These are phyloP conservation scores for Diaporthe citri DNA, from an alignment of 2,329 filamentous ascomycete species.

Conservation along the genomic window DNA sequence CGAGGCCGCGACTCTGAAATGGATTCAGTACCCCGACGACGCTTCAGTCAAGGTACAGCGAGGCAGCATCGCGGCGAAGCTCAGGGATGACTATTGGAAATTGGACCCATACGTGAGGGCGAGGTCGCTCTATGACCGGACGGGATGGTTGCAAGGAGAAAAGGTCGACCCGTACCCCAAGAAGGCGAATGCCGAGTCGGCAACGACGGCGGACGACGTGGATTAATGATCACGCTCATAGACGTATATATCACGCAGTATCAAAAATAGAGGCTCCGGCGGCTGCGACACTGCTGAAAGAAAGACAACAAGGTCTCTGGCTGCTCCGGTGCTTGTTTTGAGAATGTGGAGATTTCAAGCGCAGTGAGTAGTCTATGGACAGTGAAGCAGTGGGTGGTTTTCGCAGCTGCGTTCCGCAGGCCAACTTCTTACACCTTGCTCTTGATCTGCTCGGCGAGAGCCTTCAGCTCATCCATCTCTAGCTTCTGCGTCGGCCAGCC, in stretches of 20 bases:
- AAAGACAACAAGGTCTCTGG: neutral
- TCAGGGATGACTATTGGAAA: conserved; percentile 86
- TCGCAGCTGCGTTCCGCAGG: neutral
- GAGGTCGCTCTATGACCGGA: conserved; percentile 85
- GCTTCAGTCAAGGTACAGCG: conserved; percentile 68
- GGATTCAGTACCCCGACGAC: conserved; percentile 71
- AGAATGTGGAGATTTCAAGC: neutral
- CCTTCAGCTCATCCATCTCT: conserved; percentile 87
- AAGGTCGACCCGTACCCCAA: conserved; percentile 77
- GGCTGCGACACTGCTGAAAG: neutral
- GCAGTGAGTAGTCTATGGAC: neutral
- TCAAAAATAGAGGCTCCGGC: conserved; percentile 18
- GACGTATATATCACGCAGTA: conserved; percentile 33
- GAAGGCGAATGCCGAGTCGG: conserved; percentile 44
- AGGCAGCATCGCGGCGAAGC: conserved; percentile 69
- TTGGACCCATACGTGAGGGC: conserved; percentile 90
- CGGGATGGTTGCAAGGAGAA: conserved; percentile 79
- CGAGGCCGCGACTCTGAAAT: conserved; percentile 79
- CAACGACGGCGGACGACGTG: conserved; percentile 60
- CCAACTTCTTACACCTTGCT: conserved; percentile 77
- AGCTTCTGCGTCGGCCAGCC: conserved; percentile 81
- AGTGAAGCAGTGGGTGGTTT: neutral
- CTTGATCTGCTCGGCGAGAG: conserved; percentile 86
- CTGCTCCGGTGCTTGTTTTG: neutral
- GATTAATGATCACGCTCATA: conserved; percentile 49